These are phyloP conservation scores for Cenococcum geophilum DNA, from an alignment of 495 filamentous ascomycete genomes.

Conservation along the genomic window DNA sequence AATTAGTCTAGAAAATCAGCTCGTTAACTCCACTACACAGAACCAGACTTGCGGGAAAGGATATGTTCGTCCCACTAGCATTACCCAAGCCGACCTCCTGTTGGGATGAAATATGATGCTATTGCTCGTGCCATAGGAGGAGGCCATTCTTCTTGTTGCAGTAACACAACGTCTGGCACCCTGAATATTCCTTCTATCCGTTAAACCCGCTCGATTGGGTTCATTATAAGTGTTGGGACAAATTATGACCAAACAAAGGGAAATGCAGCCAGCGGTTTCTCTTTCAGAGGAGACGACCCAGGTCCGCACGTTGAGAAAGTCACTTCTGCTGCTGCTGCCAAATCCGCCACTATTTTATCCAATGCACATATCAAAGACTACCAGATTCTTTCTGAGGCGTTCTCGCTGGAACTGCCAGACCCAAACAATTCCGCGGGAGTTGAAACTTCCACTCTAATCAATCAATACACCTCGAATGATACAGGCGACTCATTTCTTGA, in stretches of 20 bases:
- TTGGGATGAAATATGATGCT: slow-evolving; percentile 41
- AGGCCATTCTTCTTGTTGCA: not conserved
- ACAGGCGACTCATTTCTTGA: too few relatives aligned
- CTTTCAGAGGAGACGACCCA: slow-evolving; percentile 46
- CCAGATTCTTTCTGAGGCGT: slow-evolving; percentile 33
- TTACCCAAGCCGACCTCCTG: slow-evolving; percentile 25
- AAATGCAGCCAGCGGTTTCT: slow-evolving; percentile 39
- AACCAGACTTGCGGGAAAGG: slow-evolving; percentile 33
- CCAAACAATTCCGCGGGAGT: slow-evolving; percentile 32
- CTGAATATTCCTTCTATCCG: not conserved
- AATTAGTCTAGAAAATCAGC: slow-evolving; percentile 36
- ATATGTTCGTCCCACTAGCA: slow-evolving; percentile 33
- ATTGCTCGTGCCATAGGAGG: slow-evolving; percentile 25
- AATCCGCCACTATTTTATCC: slow-evolving; percentile 33
- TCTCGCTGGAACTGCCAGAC: slow-evolving; percentile 43
- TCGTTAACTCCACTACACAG: slow-evolving; percentile 20
- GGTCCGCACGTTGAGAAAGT: slow-evolving; percentile 33
- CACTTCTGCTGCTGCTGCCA: slow-evolving; percentile 32
- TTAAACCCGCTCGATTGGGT: slow-evolving; percentile 13
- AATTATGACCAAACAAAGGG: slow-evolving; percentile 45
- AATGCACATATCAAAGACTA: slow-evolving; percentile 43
- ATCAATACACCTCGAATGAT: slow-evolving; percentile 29
- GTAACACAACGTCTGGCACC: not conserved
- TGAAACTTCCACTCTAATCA: slow-evolving; percentile 41
- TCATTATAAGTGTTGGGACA: slow-evolving; percentile 43